Conservation (phyloP, 2,329 filamentous ascomycete species). For the Paraphoma chrysanthemicola region DNA sequence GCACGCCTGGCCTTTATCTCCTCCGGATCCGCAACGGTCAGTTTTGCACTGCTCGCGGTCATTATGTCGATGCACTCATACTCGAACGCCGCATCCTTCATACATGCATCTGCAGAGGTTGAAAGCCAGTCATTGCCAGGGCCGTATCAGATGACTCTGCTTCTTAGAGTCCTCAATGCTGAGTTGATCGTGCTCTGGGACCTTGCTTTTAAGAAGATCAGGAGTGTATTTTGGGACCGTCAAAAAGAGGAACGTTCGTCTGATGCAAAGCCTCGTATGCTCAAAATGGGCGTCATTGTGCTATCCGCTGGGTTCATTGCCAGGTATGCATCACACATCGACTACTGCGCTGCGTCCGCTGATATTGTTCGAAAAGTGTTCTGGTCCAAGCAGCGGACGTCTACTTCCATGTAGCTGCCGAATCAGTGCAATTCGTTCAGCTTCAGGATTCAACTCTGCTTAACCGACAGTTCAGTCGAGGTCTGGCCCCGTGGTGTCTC, state of each 20-base stretch:
- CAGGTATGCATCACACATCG: slow-evolving; percentile 5
- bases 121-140: slow-evolving; percentile 7
- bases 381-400: slow-evolving; percentile 20
- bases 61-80: slow-evolving; percentile 17
- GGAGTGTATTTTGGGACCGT: not conserved
- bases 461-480: slow-evolving; percentile 7
- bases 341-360: too few species aligned
- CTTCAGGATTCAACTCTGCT: not conserved
- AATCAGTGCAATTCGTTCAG: slow-evolving; percentile 7
- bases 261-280: not conserved
- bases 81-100: slow-evolving; percentile 6
- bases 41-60: slow-evolving; percentile 15
- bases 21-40: slow-evolving; percentile 15
- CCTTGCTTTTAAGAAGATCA: slow-evolving; percentile 2
- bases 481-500: slow-evolving; percentile 19
- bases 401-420: slow-evolving; percentile 18
- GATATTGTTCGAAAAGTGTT: slow-evolving; percentile 3
- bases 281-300: slow-evolving; percentile 4
- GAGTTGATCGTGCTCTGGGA: slow-evolving; percentile 13
- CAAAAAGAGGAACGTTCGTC: not conserved
- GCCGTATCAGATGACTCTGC: slow-evolving; percentile 13
- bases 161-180: slow-evolving; percentile 18
- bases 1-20: slow-evolving; percentile 20
- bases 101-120: slow-evolving; percentile 3
- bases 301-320: slow-evolving; percentile 8